Conservation (phyloP, 331 rosid genomes). For the Rhamnella rubrinervis region DNA sequence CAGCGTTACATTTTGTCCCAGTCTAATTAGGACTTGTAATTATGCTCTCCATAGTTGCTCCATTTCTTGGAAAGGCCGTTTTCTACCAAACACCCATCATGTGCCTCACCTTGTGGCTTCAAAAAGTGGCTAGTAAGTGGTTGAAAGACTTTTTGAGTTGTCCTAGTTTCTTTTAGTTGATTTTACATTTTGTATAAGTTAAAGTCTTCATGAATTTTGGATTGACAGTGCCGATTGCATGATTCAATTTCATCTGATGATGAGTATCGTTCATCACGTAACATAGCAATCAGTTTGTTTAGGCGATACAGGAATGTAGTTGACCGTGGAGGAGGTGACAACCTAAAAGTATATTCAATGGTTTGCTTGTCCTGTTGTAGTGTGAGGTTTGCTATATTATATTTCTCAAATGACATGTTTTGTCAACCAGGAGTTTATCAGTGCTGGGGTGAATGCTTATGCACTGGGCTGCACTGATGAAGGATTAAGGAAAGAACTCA, state of each 20-base stretch:
- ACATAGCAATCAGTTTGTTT: conserved; percentile 88
- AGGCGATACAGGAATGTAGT: conserved; percentile 75
- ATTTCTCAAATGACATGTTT: conserved; percentile 15
- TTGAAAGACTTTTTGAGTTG: background rate
- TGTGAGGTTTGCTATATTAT: conserved; percentile 5
- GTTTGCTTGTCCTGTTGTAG: conserved; percentile 20
- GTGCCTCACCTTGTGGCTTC: conserved; percentile 43
- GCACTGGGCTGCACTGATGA: conserved; percentile 96
- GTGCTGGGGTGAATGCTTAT: conserved; percentile 97
- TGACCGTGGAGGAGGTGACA: conserved; percentile 93
- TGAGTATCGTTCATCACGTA: conserved; percentile 90
- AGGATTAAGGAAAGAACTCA: conserved; percentile 83
- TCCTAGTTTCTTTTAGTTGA: background rate
- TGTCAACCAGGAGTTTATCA: conserved; percentile 74
- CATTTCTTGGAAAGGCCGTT: conserved; percentile 47
- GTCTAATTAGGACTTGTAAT: conserved; percentile 31
- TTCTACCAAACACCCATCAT: conserved; percentile 50
- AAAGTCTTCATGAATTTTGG: conserved; percentile 1
- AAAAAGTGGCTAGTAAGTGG: conserved; percentile 73
- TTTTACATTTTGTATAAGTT: conserved; percentile 5
- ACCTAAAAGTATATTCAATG: conserved; percentile 66
- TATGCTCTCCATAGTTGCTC: conserved; percentile 35
- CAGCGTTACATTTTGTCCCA: conserved; percentile 29
- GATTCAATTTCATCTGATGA: conserved; percentile 70
- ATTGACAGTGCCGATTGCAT: conserved; percentile 57